A percentile compares a stretch with the other conserved stretches of the same genome.
phyloP scores from a whole-genome alignment of 371 early-diverging fungal species.

The Mucor sp. region DNA sequence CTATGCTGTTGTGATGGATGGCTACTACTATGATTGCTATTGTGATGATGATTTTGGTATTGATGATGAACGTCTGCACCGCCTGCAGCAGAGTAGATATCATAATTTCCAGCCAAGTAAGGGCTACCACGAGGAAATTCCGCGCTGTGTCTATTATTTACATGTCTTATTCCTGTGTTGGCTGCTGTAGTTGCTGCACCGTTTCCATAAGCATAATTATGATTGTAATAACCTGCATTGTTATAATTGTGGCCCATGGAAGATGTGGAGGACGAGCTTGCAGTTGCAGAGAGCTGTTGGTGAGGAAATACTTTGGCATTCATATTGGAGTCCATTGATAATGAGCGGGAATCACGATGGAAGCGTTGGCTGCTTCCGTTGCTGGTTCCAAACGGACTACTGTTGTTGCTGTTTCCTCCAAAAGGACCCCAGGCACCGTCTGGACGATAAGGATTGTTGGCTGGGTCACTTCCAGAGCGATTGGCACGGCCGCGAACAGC shows the following conservation, averaged over 20 bases:
- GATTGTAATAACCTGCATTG: not conserved
- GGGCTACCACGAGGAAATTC: slow-evolving; percentile 12
- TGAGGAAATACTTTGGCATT: slow-evolving; percentile 4
- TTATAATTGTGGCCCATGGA: not conserved
- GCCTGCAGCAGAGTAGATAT: slow-evolving; percentile 9
- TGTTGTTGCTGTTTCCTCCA: not conserved
- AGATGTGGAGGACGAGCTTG: not conserved
- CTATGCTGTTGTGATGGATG: slow-evolving; percentile 2
- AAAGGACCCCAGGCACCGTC: slow-evolving; percentile 2
- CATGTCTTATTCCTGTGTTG: not conserved
- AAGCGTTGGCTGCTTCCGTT: slow-evolving; percentile 11
- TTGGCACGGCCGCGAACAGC: slow-evolving; percentile 21
- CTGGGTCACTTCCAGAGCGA: slow-evolving; percentile 29
- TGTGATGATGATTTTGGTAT: slow-evolving; percentile 6
- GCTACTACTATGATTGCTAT: not conserved
- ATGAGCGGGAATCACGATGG: slow-evolving; percentile 18
- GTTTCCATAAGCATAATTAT: not conserved
- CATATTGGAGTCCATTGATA: slow-evolving; percentile 24
- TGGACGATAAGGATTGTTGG: slow-evolving; percentile 18
- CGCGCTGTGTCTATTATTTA: slow-evolving; percentile 17
- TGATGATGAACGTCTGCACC: slow-evolving; percentile 1
- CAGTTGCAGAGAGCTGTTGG: not conserved
- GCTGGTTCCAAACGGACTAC: not conserved
- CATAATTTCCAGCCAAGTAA: slow-evolving; percentile 10
- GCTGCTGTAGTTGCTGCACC: not conserved